A percentile compares a stretch with the other conserved stretches of the same genome.
These are phyloP conservation scores for Fusarium sp. DNA, from an alignment of 2,329 filamentous ascomycete genomes.

Conservation along the genomic window DNA sequence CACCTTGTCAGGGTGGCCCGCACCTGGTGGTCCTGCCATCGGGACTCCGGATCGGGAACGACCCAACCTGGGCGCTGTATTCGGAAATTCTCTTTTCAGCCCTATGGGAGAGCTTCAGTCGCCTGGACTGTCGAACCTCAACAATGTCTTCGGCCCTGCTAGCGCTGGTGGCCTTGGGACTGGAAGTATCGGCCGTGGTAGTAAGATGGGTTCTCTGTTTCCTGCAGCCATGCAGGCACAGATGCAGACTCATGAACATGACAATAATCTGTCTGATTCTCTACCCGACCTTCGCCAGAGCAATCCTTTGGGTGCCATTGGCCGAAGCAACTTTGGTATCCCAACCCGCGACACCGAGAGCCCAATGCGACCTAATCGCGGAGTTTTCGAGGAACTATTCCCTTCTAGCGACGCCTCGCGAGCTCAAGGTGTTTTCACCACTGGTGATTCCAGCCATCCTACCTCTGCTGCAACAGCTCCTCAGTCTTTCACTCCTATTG, in stretches of 20 bases:
- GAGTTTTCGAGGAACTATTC: constrained; percentile 68
- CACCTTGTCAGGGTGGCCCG: constrained; percentile 72
- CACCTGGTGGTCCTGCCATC: constrained; percentile 66
- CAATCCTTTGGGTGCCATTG: constrained; percentile 75
- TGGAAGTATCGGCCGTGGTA: constrained; percentile 78
- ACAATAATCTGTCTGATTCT: constrained; percentile 67
- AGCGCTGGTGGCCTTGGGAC: constrained; percentile 65
- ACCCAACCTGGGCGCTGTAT: constrained; percentile 66
- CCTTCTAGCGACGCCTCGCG: constrained; percentile 52
- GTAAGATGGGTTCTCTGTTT: constrained; percentile 89
- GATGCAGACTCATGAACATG: constrained; percentile 80
- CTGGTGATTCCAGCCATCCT: constrained; percentile 54
- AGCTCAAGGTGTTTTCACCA: constrained; percentile 53
- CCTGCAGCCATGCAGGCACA: constrained; percentile 90
- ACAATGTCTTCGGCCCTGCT: constrained; percentile 75
- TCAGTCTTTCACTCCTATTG: constrained; percentile 53
- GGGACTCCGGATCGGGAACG: constrained; percentile 76
- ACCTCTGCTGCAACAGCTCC: constrained; percentile 48
- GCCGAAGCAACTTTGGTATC: constrained; percentile 67
- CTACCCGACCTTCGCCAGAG: constrained; percentile 69
- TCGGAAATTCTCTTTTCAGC: constrained; percentile 85
- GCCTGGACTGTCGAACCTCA: constrained; percentile 74
- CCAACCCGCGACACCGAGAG: constrained; percentile 69
- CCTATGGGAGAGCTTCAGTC: constrained; percentile 83
- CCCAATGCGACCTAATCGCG: constrained; percentile 66